These are phyloP conservation scores for Alternaria triticina DNA, from an alignment of 2,329 filamentous ascomycete genomes.

Conservation along the genomic window DNA sequence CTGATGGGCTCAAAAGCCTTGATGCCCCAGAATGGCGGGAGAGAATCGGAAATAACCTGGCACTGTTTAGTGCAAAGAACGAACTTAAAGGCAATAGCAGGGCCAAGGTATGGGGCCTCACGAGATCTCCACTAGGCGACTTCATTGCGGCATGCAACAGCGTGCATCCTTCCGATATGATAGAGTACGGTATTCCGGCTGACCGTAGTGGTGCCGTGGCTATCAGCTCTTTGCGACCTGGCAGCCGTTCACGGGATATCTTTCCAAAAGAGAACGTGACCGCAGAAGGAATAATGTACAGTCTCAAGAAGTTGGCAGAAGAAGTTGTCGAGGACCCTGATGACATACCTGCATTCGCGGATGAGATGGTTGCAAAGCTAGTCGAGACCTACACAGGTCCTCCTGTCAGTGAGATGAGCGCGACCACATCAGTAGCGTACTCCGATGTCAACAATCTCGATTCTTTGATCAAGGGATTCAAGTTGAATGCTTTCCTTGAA, in stretches of 20 bases:
- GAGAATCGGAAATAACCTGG: constrained; percentile 46
- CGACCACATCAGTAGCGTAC: neutral
- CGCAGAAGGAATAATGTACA: constrained; percentile 44
- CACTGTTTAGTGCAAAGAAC: constrained; percentile 56
- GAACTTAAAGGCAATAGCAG: constrained; percentile 58
- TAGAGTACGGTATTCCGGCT: constrained; percentile 61
- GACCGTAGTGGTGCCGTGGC: constrained; percentile 52
- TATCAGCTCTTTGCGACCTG: constrained; percentile 32
- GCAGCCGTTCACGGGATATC: constrained; percentile 19
- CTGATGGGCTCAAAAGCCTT: constrained; percentile 11
- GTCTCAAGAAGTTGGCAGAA: constrained; percentile 42
- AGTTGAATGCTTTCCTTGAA: constrained; percentile 31
- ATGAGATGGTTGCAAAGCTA: constrained; percentile 31
- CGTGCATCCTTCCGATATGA: constrained; percentile 62
- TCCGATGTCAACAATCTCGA: constrained; percentile 3
- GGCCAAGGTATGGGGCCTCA: constrained; percentile 62
- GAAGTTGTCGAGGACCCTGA: constrained; percentile 36
- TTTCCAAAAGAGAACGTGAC: constrained; percentile 29
- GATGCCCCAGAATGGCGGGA: constrained; percentile 48
- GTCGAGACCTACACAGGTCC: constrained; percentile 18
- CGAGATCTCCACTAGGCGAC: constrained; percentile 54
- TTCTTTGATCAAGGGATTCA: constrained; percentile 25
- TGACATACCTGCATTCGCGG: constrained; percentile 27
- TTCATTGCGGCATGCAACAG: constrained; percentile 58
- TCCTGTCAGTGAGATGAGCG: neutral